Conservation (phyloP, 202 grass and related monocot species). For the Zizania palustris region DNA sequence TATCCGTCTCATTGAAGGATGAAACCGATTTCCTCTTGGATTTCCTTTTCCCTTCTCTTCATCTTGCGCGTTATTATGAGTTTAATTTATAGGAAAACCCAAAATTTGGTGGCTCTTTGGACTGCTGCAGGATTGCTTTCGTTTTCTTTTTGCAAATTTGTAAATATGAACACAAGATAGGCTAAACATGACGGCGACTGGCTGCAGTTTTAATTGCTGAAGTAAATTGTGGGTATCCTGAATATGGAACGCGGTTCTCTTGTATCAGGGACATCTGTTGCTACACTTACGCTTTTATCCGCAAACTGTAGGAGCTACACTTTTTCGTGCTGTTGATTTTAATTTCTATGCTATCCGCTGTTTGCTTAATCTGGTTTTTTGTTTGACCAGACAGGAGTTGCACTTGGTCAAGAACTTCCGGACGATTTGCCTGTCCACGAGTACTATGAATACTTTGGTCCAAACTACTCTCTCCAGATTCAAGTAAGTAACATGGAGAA, state of each 20-base stretch:
- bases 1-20: neutral
- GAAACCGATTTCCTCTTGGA: neutral
- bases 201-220: neutral
- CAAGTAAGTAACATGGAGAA: slow-evolving; percentile 91
- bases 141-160: neutral
- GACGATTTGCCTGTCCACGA: slow-evolving; percentile 87
- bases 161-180: neutral
- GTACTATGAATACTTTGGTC: slow-evolving; percentile 84
- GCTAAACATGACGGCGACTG: neutral
- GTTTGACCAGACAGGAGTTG: slow-evolving; percentile 74
- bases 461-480: slow-evolving; percentile 80
- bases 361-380: slow-evolving; percentile 28
- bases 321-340: neutral
- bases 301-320: neutral
- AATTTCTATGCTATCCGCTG: slow-evolving; percentile 12
- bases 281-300: neutral
- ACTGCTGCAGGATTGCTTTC: neutral
- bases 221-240: neutral
- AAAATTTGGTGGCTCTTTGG: neutral
- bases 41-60: neutral
- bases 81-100: neutral
- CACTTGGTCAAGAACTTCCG: slow-evolving; percentile 73
- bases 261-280: neutral
- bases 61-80: neutral
- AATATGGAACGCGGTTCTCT: neutral